Percentiles rank a stretch among this genome's conserved stretches.
phyloP scores from a whole-genome alignment of 441 rosid species.

The Theobroma grandiflorum region DNA sequence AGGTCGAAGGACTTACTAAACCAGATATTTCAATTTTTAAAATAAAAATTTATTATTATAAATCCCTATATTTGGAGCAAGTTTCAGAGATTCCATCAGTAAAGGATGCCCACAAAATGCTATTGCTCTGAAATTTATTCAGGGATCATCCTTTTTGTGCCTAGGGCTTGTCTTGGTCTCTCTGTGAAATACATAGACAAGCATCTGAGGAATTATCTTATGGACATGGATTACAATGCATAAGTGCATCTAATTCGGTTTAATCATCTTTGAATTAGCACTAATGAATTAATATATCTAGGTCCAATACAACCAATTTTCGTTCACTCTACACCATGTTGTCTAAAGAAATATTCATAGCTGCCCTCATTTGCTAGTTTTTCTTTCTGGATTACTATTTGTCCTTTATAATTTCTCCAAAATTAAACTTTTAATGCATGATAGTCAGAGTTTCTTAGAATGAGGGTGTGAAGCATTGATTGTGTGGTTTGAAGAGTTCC shows the following conservation, averaged over 20 bases:
- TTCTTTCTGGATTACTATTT: neutral
- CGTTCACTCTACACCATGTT: constrained; percentile 1
- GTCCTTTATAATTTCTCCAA: constrained; percentile 2
- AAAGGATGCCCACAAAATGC: neutral
- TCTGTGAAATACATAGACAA: neutral
- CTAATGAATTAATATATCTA: constrained; percentile 3
- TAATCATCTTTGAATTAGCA: neutral
- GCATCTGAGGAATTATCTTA: neutral
- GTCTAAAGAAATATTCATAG: constrained; percentile 17
- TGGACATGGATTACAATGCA: constrained; percentile 2
- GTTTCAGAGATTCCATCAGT: neutral
- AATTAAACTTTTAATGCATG: neutral
- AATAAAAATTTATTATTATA: neutral
- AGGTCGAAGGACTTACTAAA: neutral
- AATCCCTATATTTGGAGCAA: neutral
- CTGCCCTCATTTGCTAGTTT: neutral
- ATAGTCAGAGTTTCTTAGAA: constrained; percentile 11
- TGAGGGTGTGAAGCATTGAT: constrained; percentile 9
- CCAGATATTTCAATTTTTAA: neutral
- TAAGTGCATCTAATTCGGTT: constrained; percentile 12
- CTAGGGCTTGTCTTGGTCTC: neutral
- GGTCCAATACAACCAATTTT: neutral
- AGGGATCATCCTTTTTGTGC: neutral
- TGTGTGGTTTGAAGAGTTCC: constrained; percentile 16
- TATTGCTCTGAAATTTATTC: constrained; percentile 6